phyloP scores from a whole-genome alignment of 176 grass and related monocot species.

The Areca catechu region DNA sequence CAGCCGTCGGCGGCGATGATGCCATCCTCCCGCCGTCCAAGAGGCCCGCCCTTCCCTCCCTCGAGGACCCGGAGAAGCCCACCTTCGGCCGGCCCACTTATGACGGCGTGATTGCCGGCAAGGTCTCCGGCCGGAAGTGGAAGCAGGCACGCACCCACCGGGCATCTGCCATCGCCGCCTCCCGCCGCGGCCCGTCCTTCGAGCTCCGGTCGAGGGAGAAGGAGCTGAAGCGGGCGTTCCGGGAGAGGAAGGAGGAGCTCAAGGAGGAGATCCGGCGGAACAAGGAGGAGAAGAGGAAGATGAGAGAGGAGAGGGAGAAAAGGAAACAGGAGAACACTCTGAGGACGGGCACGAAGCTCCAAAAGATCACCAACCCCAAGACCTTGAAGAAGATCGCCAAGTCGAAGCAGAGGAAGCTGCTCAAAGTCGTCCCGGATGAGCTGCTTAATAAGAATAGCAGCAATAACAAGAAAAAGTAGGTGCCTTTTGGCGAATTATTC shows the following conservation, averaged over 20 bases:
- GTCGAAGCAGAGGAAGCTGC: slow-evolving; percentile 69
- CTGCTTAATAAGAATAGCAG: slow-evolving; percentile 37
- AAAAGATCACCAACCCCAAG: slow-evolving; percentile 86
- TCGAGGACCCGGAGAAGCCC: slow-evolving; percentile 67
- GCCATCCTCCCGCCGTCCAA: slow-evolving; percentile 43
- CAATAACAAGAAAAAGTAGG: slow-evolving; percentile 8
- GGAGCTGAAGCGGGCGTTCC: slow-evolving; percentile 76
- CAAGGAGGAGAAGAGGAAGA: slow-evolving; percentile 70
- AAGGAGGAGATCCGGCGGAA: slow-evolving; percentile 88
- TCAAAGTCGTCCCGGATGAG: slow-evolving; percentile 76
- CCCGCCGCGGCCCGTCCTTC: slow-evolving; percentile 44
- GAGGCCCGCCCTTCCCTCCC: slow-evolving; percentile 54
- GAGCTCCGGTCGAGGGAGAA: slow-evolving; percentile 73
- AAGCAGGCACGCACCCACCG: slow-evolving; percentile 73
- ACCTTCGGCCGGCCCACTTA: slow-evolving; percentile 77
- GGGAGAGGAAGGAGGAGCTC: slow-evolving; percentile 61
- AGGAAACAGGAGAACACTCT: slow-evolving; percentile 82
- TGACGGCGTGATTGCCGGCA: slow-evolving; percentile 81
- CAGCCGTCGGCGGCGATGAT: neutral
- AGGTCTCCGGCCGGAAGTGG: slow-evolving; percentile 78
- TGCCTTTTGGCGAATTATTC: neutral
- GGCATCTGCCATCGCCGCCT: slow-evolving; percentile 52
- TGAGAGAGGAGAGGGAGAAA: slow-evolving; percentile 83
- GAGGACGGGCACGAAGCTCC: slow-evolving; percentile 68
- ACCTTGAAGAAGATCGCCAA: slow-evolving; percentile 95